Percentiles rank a stretch among this genome's conserved stretches.
These are phyloP conservation scores for Metschnikowia similis DNA, from an alignment of 805 yeast species.

Conservation along the genomic window DNA sequence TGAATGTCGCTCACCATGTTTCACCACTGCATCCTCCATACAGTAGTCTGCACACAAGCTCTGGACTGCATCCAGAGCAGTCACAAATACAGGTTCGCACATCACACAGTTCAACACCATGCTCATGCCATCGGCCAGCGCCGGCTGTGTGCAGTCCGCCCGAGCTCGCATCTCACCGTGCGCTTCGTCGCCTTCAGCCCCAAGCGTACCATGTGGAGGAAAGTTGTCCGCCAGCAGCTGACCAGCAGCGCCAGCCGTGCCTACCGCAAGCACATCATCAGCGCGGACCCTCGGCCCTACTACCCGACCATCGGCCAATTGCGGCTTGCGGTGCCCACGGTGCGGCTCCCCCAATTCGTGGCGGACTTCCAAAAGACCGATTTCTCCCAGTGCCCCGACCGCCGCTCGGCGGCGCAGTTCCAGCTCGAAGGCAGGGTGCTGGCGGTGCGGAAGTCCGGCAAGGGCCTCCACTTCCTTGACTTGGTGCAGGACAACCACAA, in stretches of 20 bases:
- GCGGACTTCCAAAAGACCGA: constrained; percentile 20
- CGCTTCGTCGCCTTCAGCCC: neutral
- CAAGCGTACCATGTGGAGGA: neutral
- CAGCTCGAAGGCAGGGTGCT: constrained; percentile 52
- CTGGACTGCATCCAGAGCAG: too few relatives aligned
- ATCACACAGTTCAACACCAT: too few relatives aligned
- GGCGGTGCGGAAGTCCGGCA: constrained; percentile 61
- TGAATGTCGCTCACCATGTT: too few relatives aligned
- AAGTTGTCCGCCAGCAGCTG: neutral
- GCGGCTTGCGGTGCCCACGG: constrained; percentile 2
- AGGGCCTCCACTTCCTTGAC: constrained; percentile 67
- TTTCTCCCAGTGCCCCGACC: constrained; percentile 13
- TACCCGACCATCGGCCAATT: constrained; percentile 13
- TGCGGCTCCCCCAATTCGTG: constrained; percentile 41
- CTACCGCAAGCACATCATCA: constrained; percentile 9
- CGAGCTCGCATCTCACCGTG: neutral
- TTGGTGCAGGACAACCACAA: constrained; percentile 53
- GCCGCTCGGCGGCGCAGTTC: constrained; percentile 3
- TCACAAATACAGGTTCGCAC: too few relatives aligned
- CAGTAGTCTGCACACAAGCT: too few relatives aligned
- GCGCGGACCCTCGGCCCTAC: constrained; percentile 8
- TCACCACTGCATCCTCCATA: too few relatives aligned
- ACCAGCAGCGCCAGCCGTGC: constrained; percentile 10
- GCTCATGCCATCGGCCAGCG: too few relatives aligned
- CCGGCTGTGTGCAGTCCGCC: too few relatives aligned